phyloP scores from a whole-genome alignment of 108 stramenopile species.

The Pseudonitzschia pungens region DNA sequence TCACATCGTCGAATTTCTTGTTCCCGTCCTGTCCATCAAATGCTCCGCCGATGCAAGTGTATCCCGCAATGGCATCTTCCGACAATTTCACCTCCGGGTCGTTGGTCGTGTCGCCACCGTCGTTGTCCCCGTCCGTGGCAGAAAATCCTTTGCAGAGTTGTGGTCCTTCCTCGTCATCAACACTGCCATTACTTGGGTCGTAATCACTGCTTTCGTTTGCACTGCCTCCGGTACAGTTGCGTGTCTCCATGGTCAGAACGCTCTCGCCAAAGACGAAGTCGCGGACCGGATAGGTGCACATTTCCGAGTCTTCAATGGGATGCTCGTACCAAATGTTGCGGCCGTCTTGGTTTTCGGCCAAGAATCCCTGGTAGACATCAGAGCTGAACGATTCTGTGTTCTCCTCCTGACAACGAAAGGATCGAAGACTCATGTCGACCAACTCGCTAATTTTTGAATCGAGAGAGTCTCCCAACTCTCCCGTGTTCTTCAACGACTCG shows the following conservation, averaged over 20 bases:
- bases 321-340: conserved; percentile 6
- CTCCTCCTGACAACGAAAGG: not conserved
- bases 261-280: not conserved
- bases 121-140: too few species aligned
- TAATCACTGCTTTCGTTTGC: not conserved
- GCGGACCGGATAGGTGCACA: not conserved
- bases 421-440: not conserved
- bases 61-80: not conserved
- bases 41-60: not conserved
- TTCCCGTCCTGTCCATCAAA: not conserved
- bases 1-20: not conserved
- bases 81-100: not conserved
- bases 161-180: not conserved
- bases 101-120: not conserved
- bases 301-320: not conserved
- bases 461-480: not conserved
- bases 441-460: not conserved
- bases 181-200: too few species aligned
- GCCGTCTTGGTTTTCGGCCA: not conserved
- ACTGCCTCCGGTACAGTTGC: conserved; percentile 1
- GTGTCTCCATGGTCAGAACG: not conserved
- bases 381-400: not conserved
- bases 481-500: not conserved
- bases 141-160: not conserved
- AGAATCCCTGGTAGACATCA: conserved; percentile 1